Conservation (phyloP, 441 rosid genomes). For the Arabidopsis hybrid region DNA sequence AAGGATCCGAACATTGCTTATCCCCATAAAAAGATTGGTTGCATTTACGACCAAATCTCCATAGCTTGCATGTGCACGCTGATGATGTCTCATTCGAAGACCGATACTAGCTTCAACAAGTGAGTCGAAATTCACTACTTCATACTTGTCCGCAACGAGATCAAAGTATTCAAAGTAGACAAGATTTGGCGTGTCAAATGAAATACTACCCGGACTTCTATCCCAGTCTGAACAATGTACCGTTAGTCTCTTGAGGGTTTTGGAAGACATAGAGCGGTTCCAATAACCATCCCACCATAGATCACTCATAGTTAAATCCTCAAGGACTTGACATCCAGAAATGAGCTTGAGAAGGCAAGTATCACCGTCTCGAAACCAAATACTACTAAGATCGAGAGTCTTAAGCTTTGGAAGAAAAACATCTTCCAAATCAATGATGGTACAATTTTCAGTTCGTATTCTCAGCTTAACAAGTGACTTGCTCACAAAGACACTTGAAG, state of each 20-base stretch:
- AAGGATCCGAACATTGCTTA: not conserved
- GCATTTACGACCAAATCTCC: not conserved
- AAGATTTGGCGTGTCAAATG: not conserved
- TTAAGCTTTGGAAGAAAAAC: not conserved
- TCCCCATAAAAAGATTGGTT: not conserved
- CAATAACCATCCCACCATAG: not conserved
- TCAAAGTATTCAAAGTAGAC: not conserved
- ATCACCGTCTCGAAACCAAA: not conserved
- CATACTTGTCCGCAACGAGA: not conserved
- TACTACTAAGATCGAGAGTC: not conserved
- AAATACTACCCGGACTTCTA: not conserved
- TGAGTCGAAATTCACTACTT: not conserved
- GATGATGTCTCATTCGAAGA: not conserved
- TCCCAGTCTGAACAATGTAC: not conserved
- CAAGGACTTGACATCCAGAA: not conserved
- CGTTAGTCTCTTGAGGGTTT: not conserved
- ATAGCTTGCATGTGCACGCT: not conserved
- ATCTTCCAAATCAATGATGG: not conserved
- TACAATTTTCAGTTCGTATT: not conserved
- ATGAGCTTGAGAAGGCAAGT: not conserved
- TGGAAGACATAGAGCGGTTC: not conserved
- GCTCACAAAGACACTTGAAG: not conserved
- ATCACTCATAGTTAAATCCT: not conserved
- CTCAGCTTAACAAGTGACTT: not conserved
- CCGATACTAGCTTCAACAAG: not conserved